A percentile compares a stretch with the other conserved stretches of the same genome.
phyloP scores from a whole-genome alignment of 352 stramenopile species.

The Pythium monospermum region DNA sequence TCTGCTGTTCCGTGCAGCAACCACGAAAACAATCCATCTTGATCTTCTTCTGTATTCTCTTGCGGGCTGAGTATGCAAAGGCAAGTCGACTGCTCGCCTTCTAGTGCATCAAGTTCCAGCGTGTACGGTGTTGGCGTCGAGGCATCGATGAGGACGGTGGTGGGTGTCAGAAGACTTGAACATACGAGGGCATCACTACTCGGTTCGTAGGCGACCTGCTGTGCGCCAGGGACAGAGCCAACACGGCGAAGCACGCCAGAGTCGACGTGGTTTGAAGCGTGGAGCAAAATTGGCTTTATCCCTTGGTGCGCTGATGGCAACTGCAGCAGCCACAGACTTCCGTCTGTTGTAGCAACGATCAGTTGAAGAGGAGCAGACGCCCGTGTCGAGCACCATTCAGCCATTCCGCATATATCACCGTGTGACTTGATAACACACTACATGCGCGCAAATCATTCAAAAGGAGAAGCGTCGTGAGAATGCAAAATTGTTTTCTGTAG shows the following conservation, averaged over 20 bases:
- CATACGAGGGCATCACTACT: constrained; percentile 22
- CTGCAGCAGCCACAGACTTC: constrained; percentile 38
- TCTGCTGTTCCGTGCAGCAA: constrained; percentile 21
- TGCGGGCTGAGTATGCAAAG: constrained; percentile 10
- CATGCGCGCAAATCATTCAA: background rate
- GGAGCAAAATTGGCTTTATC: background rate
- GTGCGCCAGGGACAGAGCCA: constrained; percentile 33
- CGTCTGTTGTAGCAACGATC: constrained; percentile 32
- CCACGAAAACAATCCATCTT: constrained; percentile 16
- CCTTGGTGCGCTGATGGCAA: constrained; percentile 6
- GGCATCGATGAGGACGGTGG: constrained; percentile 34
- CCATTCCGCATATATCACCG: constrained; percentile 32
- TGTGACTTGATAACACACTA: constrained; percentile 43
- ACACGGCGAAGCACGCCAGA: constrained; percentile 3
- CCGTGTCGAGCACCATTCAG: constrained; percentile 2
- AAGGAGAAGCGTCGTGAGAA: background rate
- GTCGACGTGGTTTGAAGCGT: no score
- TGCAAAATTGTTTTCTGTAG: no score
- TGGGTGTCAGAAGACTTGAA: constrained; percentile 46
- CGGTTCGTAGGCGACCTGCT: constrained; percentile 23
- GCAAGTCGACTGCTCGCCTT: constrained; percentile 63
- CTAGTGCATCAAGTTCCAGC: constrained; percentile 45
- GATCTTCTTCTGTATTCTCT: constrained; percentile 10
- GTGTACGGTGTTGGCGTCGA: background rate
- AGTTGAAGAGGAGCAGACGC: constrained; percentile 13